Conservation (phyloP, 768 basidiomycete genomes). For the Hemileccinum impolitum region DNA sequence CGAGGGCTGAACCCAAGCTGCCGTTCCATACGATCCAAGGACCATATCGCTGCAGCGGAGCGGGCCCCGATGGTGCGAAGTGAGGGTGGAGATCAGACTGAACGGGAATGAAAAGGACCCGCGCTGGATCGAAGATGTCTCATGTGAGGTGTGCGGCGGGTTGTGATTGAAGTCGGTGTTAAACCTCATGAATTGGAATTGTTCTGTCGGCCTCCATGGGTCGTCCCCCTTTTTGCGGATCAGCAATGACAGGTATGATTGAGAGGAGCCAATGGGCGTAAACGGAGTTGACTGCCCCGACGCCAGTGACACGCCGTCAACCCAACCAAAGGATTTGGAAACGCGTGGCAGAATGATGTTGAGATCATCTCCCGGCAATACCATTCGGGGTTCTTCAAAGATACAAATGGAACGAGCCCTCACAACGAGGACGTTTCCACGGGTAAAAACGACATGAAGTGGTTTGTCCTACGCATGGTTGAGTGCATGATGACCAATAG, state of each 20-base stretch:
- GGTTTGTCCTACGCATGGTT: constrained; percentile 41
- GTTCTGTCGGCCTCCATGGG: constrained; percentile 52
- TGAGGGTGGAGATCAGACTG: constrained; percentile 31
- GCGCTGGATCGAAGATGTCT: constrained; percentile 14
- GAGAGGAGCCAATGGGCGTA: not conserved
- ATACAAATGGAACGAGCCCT: constrained; percentile 57
- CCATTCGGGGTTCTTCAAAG: constrained; percentile 47
- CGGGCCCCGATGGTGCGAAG: constrained; percentile 41
- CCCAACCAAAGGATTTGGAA: constrained; percentile 61
- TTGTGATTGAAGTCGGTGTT: constrained; percentile 28
- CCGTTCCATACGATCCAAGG: constrained; percentile 55
- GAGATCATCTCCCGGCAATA: constrained; percentile 12
- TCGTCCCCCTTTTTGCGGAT: constrained; percentile 58
- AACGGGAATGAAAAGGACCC: constrained; percentile 49
- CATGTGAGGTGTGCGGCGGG: not conserved
- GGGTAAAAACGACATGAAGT: constrained; percentile 48
- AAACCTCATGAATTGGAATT: constrained; percentile 52
- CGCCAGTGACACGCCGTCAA: constrained; percentile 52
- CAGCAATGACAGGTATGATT: constrained; percentile 43
- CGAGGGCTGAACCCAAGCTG: constrained; percentile 60
- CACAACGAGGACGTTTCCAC: constrained; percentile 50
- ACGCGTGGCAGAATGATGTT: constrained; percentile 30
- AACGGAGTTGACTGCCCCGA: constrained; percentile 5
- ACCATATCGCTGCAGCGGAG: constrained; percentile 53
- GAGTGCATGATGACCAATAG: constrained; percentile 8